Conservation (phyloP, 2,329 filamentous ascomycete species). For the Fusarium citri region DNA sequence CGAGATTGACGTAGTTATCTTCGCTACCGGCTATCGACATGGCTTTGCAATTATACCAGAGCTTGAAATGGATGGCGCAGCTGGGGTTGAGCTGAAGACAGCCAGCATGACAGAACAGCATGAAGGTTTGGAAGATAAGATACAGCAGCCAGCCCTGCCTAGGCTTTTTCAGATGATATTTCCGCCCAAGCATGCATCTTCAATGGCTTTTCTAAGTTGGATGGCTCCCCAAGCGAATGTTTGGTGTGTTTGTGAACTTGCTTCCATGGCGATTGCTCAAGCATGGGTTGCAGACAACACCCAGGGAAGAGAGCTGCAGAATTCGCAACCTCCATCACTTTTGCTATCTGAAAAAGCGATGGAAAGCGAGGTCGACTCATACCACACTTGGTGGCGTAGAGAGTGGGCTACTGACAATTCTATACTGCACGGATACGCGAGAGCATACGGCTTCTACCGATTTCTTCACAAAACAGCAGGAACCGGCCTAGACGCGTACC, state of each 20-base stretch:
- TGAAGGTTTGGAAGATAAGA: rapidly evolving
- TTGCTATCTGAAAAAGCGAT: background rate
- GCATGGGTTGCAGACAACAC: background rate
- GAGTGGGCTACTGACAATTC: background rate
- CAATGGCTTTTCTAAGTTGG: background rate
- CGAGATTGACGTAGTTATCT: background rate
- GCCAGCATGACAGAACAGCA: background rate
- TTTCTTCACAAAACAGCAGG: background rate
- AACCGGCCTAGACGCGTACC: background rate
- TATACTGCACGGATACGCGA: background rate
- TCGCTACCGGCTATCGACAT: background rate
- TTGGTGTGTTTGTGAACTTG: background rate
- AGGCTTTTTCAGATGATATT: background rate
- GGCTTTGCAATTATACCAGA: background rate
- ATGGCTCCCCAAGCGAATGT: background rate
- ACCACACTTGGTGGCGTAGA: background rate
- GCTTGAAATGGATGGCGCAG: background rate
- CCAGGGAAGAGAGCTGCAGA: background rate
- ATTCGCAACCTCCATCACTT: background rate
- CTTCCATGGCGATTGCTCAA: background rate
- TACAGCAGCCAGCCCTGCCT: background rate
- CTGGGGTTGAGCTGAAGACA: background rate
- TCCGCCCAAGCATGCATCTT: background rate
- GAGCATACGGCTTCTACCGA: background rate
- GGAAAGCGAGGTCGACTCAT: background rate